phyloP scores from a whole-genome alignment of 2,329 filamentous ascomycete species.

The Diaporthe sp. region DNA sequence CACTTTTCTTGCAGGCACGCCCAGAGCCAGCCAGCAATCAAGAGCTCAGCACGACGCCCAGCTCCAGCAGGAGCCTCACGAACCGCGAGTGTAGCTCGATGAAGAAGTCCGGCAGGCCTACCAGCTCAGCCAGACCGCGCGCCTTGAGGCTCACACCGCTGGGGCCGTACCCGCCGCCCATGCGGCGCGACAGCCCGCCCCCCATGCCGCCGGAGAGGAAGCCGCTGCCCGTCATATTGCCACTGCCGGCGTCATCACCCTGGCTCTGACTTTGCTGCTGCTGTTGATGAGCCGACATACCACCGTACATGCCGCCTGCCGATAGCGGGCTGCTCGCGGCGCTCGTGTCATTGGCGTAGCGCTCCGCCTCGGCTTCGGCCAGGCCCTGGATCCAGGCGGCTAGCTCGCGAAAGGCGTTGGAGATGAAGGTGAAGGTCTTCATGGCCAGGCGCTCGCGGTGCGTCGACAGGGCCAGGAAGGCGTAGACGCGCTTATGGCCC shows the following conservation, averaged over 20 bases:
- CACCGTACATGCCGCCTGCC: slow-evolving; percentile 57
- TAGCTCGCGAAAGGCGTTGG: slow-evolving; percentile 73
- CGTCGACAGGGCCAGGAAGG: slow-evolving; percentile 75
- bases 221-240: slow-evolving; percentile 63
- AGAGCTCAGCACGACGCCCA: slow-evolving; percentile 67
- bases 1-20: neutral
- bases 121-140: slow-evolving; percentile 74
- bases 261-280: slow-evolving; percentile 45
- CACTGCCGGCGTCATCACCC: slow-evolving; percentile 33
- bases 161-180: slow-evolving; percentile 66
- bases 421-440: slow-evolving; percentile 75
- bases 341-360: slow-evolving; percentile 57
- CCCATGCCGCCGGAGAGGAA: slow-evolving; percentile 67
- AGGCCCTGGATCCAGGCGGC: slow-evolving; percentile 76
- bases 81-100: slow-evolving; percentile 76
- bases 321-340: slow-evolving; percentile 51
- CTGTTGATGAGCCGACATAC: slow-evolving; percentile 47
- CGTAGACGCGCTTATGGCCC: slow-evolving; percentile 78
- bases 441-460: slow-evolving; percentile 75
- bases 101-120: slow-evolving; percentile 77
- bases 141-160: slow-evolving; percentile 67
- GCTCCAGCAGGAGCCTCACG: slow-evolving; percentile 72
- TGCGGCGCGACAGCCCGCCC: slow-evolving; percentile 68
- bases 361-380: slow-evolving; percentile 74
- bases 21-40: slow-evolving; percentile 45